Evolutionary conservation across 768 basidiomycete genomes (phyloP), one percentile per base, ranked within the genome.

Genomic region (Trametes cubensis): DNA sequence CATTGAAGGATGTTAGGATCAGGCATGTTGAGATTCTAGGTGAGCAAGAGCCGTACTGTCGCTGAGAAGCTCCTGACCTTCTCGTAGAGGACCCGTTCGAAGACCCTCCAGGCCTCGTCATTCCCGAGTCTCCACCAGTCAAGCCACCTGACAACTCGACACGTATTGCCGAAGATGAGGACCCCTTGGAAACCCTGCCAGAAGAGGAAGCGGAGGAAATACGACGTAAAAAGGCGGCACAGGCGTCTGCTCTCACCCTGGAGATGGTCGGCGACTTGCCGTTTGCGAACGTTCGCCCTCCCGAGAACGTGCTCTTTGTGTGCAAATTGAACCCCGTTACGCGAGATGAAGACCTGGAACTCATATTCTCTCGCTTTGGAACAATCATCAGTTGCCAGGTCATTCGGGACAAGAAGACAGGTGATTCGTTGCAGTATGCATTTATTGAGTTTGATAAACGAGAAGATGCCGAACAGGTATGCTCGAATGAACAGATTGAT

Each of bases 221-320:
- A 45, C 85, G 90, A 23, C 86, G 95, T n/a, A 85, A 89, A 75
- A 89, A 90, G 55, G 94, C 95, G 0, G 96, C 97, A 0, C 86
- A 85, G 1, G 94, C 96, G 0, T 94, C 95, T 47, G 97, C 97
- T 0, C 79, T 99, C 41, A 98, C 97, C 4, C 84, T 99, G 53
- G 97, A 99, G 75, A 99, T 99, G 97, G 96, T 99, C 59, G 97
- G 97, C 34, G 97, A 99, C 75, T 79, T 98, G 55, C 97, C 97
- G 1, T 98, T 99, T 72, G 97, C 97, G 25, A 95, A 96, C 70
- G 95, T 99, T 46, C 86, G 95, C 46, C 97, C 97, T 0, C 97
- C 97, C 0, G 97, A 99, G 76, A 98, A 98, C 74, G 95, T 98
- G 26, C 77, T 99, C 14, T 99, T 99, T 75, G 95, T 99, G 11